Evolutionary conservation across 2,329 filamentous ascomycete genomes (phyloP).

Genomic region (Penicillium brevicompactum): DNA sequence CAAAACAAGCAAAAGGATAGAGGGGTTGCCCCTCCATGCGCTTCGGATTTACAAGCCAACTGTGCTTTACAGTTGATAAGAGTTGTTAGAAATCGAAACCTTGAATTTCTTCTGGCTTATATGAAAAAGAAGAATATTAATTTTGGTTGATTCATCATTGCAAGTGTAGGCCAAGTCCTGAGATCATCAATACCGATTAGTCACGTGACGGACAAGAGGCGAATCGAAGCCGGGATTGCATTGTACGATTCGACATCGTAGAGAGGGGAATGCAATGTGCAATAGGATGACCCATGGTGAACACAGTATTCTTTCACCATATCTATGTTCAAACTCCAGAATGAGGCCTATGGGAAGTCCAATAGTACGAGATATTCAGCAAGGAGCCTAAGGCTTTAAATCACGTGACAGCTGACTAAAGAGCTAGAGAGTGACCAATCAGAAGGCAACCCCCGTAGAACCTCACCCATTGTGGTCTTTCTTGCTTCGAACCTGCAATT

Average conservation of each 20-base stretch:
- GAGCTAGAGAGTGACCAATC: constrained; percentile 17
- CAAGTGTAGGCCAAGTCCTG: background rate
- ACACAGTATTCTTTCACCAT: background rate
- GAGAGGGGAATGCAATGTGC: background rate
- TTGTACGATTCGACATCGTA: background rate
- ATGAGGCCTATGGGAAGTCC: background rate
- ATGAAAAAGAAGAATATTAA: background rate
- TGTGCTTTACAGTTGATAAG: background rate
- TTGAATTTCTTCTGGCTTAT: no score
- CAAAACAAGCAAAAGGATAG: constrained; percentile 35
- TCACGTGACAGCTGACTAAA: constrained; percentile 18
- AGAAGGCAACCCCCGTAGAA: constrained; percentile 17
- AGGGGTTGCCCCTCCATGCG: constrained; percentile 13
- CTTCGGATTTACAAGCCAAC: background rate
- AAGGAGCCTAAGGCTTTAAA: constrained; percentile 14
- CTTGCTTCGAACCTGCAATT: constrained; percentile 19
- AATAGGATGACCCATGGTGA: background rate
- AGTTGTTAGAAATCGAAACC: no score
- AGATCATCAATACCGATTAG: background rate
- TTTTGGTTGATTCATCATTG: background rate
- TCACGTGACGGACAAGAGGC: background rate
- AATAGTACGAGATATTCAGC: background rate
- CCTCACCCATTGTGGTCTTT: constrained; percentile 20
- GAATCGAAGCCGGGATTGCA: background rate
- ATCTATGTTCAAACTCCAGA: background rate